A percentile compares a stretch with the other conserved stretches of the same genome.
These are phyloP conservation scores for Sclerospora graminicola DNA, from an alignment of 352 stramenopile species.

Conservation along the genomic window DNA sequence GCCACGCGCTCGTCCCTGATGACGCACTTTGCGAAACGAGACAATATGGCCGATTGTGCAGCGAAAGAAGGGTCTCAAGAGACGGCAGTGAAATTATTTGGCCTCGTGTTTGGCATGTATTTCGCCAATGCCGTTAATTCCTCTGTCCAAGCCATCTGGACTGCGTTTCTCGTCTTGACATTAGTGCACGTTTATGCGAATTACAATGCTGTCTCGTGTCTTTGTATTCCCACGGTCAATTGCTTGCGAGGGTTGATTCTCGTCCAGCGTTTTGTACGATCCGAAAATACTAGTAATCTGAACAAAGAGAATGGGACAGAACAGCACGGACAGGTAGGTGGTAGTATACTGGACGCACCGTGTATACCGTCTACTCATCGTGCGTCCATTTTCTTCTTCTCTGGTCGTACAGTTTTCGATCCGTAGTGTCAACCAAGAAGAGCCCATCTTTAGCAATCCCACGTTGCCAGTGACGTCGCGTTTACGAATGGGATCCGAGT, in stretches of 20 bases:
- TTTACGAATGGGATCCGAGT: constrained; percentile 53
- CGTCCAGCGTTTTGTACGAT: constrained; percentile 38
- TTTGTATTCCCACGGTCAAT: constrained; percentile 89
- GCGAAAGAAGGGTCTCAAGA: constrained; percentile 95
- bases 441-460: constrained; percentile 46
- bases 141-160: constrained; percentile 64
- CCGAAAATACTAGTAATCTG: neutral
- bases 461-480: constrained; percentile 28
- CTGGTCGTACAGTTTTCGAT: constrained; percentile 31
- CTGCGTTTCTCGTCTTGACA: constrained; percentile 89
- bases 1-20: constrained; percentile 90
- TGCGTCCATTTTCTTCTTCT: neutral
- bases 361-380: neutral
- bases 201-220: constrained; percentile 82
- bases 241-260: constrained; percentile 39
- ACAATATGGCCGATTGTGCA: constrained; percentile 88
- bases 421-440: constrained; percentile 47
- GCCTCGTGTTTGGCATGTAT: constrained; percentile 85
- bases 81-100: constrained; percentile 91
- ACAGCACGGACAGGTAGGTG: constrained; percentile 12
- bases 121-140: constrained; percentile 68
- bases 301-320: constrained; percentile 22
- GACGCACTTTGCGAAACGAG: constrained; percentile 79
- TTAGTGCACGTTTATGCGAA: constrained; percentile 92
- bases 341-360: too few relatives aligned